Evolutionary conservation across 176 grass and related monocot species (phyloP), one percentile per base, ranked within the genome.

Genomic region (Bothriochloa decipiens): DNA sequence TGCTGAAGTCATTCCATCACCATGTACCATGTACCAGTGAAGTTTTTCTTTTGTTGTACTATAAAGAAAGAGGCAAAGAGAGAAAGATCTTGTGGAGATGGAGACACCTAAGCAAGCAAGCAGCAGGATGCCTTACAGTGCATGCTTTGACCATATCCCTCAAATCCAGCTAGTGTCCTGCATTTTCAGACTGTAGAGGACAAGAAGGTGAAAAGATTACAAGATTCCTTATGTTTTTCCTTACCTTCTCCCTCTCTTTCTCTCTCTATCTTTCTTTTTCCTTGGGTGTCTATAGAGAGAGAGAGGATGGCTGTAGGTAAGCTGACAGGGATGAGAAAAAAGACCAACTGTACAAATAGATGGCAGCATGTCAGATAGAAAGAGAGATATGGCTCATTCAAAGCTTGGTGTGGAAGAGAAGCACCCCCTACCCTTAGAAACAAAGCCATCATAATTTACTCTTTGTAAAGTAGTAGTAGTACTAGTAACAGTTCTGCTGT

Each of bases 371-470:
- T 93, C 93, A 95, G 86, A 87, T 91, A 85, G 83, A 93, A 87
- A 86, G 70, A 73, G 87, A 89, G 87, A 79, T 74, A 78, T 74
- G 68, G 26, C 85, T 91, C 79, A 75, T 90, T 94, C 89, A 97
- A 94, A 94, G 87, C 87, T 92, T 97, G 94, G 84, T 94, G 91
- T 94, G 86, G 82, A 99, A 99, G 93, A 96, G 88, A 99, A 94
- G 91, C 88, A 97, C 88, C 86, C 69, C 61, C 58, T 52, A 80
- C 39, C 62, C 62, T 87, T 76, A 68, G 69, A 87, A 80, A 70
- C 64, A 91, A 87, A 84, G 81, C 63, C 70, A 84, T 49, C 76
- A 46, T 84, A 81, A 63, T 87, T 87, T 87, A 84, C 81, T 65
- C 67, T 45, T 69, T 36, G 70, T 73, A 77, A 77, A 58, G 52